Evolutionary conservation across 208 protist genomes (phyloP).

Genomic region (Leishmania major): DNA sequence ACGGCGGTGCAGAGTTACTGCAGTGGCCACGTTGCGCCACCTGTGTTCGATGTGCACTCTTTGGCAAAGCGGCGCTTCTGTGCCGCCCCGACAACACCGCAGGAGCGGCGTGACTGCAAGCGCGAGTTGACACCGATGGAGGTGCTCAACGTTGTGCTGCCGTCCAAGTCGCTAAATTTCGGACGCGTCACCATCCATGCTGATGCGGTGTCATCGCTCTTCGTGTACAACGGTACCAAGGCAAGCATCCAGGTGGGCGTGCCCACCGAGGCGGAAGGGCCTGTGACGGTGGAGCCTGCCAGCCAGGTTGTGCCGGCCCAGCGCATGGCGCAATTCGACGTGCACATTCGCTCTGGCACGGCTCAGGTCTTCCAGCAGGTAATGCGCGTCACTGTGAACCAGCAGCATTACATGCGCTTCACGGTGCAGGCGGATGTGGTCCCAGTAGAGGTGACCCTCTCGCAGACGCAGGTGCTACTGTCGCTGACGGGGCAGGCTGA

Average conservation of each 20-base stretch:
- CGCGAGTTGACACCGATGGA: conserved; percentile 88
- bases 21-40: conserved; percentile 49
- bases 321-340: conserved; percentile 92
- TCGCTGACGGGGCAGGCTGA: conserved; percentile 72
- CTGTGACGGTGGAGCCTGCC: conserved; percentile 60
- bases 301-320: conserved; percentile 91
- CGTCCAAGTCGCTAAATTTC: conserved; percentile 89
- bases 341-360: conserved; percentile 64
- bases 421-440: conserved; percentile 88
- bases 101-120: conserved; percentile 92
- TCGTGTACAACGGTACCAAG: conserved; percentile 90
- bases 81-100: conserved; percentile 65
- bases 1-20: conserved; percentile 21
- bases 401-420: conserved; percentile 88
- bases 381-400: conserved; percentile 91
- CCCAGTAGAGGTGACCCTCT: conserved; percentile 90
- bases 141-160: conserved; percentile 74
- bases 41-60: conserved; percentile 75
- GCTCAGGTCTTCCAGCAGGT: conserved; percentile 84
- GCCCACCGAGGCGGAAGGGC: conserved; percentile 69
- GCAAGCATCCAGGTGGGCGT: conserved; percentile 78
- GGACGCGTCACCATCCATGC: conserved; percentile 89
- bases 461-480: conserved; percentile 80
- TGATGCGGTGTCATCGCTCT: conserved; percentile 78
- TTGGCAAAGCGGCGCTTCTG: conserved; percentile 88